These are phyloP conservation scores for Thymus quinquecostatus DNA, from an alignment of 257 asterid species.

Conservation along the genomic window DNA sequence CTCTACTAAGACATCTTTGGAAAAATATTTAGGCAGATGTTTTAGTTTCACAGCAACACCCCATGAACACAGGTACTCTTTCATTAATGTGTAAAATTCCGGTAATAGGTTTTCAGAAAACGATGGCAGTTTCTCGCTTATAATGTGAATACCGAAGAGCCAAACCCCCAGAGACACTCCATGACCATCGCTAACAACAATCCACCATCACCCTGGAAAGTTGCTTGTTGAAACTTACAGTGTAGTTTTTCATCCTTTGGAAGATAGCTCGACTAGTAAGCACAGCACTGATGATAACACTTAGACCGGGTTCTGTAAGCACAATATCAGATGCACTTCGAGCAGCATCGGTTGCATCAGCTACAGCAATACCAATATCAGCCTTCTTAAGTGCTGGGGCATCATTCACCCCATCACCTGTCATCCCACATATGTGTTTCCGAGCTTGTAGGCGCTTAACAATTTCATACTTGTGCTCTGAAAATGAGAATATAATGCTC, in stretches of 20 bases:
- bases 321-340: constrained; percentile 67
- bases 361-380: constrained; percentile 67
- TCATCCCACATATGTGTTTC: constrained; percentile 71
- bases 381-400: constrained; percentile 72
- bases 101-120: neutral
- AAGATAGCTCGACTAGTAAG: constrained; percentile 69
- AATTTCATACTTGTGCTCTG: constrained; percentile 67
- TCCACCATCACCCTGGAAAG: neutral
- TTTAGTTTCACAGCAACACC: neutral
- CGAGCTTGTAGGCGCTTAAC: constrained; percentile 64
- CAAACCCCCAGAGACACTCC: neutral
- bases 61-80: neutral
- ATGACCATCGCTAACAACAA: neutral
- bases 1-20: neutral
- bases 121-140: neutral
- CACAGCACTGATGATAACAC: constrained; percentile 71
- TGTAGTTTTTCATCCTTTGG: constrained; percentile 67
- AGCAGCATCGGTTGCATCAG: constrained; percentile 73
- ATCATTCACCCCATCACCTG: constrained; percentile 72
- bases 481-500: constrained; percentile 12
- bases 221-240: constrained; percentile 40
- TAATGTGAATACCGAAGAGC: neutral
- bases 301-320: constrained; percentile 63
- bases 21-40: neutral
- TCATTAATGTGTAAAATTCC: neutral